phyloP scores from a whole-genome alignment of 2,329 filamentous ascomycete genomes.

The Cladosporium sp. region DNA sequence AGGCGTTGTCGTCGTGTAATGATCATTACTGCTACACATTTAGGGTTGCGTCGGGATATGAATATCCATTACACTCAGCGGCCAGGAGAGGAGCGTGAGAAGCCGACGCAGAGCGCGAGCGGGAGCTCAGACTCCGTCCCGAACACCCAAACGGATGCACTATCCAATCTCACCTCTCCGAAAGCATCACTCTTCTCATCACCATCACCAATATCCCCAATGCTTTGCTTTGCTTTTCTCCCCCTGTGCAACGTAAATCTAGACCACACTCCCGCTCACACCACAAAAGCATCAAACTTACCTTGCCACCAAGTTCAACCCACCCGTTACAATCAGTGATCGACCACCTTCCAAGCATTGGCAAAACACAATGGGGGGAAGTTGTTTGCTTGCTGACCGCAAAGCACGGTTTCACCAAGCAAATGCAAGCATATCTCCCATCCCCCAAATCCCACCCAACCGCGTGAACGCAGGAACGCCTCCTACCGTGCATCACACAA shows the following conservation, averaged over 20 bases:
- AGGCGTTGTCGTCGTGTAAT: not conserved
- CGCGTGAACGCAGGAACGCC: not conserved
- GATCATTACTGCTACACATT: not conserved
- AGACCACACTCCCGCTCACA: not conserved
- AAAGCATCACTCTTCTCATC: not conserved
- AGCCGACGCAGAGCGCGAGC: not conserved
- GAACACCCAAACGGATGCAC: not conserved
- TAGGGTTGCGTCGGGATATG: not conserved
- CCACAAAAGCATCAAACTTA: not conserved
- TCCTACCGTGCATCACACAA: not conserved
- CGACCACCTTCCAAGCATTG: constrained; percentile 3
- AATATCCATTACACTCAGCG: not conserved
- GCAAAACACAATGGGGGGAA: not conserved
- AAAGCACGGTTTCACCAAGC: constrained; percentile 11
- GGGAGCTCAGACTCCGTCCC: not conserved
- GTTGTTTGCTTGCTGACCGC: not conserved
- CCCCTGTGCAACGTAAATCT: not conserved
- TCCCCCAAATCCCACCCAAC: not conserved
- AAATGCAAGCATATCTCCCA: constrained; percentile 1
- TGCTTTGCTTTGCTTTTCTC: not conserved
- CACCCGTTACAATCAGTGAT: not conserved
- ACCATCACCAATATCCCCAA: not conserved
- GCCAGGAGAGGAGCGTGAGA: not conserved
- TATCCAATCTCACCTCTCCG: not conserved
- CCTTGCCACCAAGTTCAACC: not conserved